Percentiles rank a stretch among this genome's conserved stretches.
Evolutionary conservation across 371 early-diverging fungal species (phyloP).

Genomic region (Basidiobolus meristosporus): DNA sequence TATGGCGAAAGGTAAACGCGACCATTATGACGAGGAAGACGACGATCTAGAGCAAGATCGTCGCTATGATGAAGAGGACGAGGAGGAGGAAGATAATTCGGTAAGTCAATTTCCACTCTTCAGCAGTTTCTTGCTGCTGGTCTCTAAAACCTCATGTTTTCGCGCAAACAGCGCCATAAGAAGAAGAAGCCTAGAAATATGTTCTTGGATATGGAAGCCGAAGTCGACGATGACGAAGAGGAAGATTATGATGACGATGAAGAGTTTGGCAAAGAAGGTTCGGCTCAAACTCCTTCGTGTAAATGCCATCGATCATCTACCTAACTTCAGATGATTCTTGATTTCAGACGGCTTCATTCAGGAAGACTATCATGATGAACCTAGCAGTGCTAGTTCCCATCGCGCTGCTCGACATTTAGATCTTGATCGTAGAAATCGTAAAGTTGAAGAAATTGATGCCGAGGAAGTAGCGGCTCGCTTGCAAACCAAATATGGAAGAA

Average conservation of each 20-base stretch:
- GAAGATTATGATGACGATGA: conserved; percentile 56
- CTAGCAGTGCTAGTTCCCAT: not conserved
- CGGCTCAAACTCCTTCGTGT: not conserved
- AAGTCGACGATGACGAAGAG: conserved; percentile 57
- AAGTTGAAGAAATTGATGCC: conserved; percentile 57
- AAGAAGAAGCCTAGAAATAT: not conserved
- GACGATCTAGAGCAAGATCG: not conserved
- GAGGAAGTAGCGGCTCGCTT: conserved; percentile 66
- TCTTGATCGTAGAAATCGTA: conserved; percentile 45
- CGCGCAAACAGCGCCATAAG: not conserved
- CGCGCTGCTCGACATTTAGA: conserved; percentile 18
- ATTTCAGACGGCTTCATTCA: conserved; percentile 1
- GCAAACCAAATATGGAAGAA: conserved; percentile 59
- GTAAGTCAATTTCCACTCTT: not conserved
- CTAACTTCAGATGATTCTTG: not conserved
- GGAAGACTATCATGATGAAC: conserved; percentile 1
- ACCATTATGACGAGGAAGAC: conserved; percentile 1
- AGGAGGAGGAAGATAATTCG: conserved; percentile 4
- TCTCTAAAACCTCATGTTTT: not conserved
- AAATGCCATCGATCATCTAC: not conserved
- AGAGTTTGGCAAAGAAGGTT: conserved; percentile 42
- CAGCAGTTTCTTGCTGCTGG: not conserved
- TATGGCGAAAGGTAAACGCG: no score
- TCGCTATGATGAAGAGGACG: conserved; percentile 1
- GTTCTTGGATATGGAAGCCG: conserved; percentile 23